Base-by-base conservation (phyloP, 2,329 filamentous ascomycete genomes). In the Chrysoporthe cubensis region DNA sequence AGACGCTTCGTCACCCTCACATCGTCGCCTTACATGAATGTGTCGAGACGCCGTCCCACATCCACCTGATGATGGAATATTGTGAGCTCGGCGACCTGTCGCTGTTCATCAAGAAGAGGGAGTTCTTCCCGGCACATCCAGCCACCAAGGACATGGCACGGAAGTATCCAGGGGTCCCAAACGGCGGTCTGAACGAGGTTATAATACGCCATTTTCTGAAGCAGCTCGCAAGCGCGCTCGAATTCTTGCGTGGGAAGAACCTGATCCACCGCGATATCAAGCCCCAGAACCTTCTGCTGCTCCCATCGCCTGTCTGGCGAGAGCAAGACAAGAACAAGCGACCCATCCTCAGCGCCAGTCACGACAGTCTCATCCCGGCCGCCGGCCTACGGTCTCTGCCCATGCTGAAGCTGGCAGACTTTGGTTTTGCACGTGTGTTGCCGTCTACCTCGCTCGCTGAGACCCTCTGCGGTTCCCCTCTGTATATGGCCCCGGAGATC, bases 401-500 rank as follows among this genome's bases (percentile, higher is more conserved):
- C 4, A 96, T 98, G 91, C 87, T 99, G 69, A 99, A 99, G 81
- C 90, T 99, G 73, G 96, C 96, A 67, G 96, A 99, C 81, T 99
- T 99, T 76, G 96, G 96, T n/a, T 99, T 99, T 77, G 96, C 96
- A 66, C 90, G 96, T 66, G 93, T 96, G 66, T 82, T 99, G 61
- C 95, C 96, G 1, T 90, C 92, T 8, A 97, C 95, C 0, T 95
- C 94, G 5, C 85, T 99, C 71, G 96, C 96, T 13, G 96, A 99
- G 78, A 99, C 96, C 0, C 87, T 99, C 0, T 99, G 96, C 78
- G 96, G 96, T 21, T 98, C 96, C 14, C 96, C 96, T 11, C 83
- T 99, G 37, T 99, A 99, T 81, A 99, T 99, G 96, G 96, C 96
- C 0, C 96, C 96, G 4, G 96, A 99, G 81, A 99, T 99, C 71